A percentile compares a stretch with the other conserved stretches of the same genome.
Evolutionary conservation across 805 yeast genomes (phyloP).

Genomic region (Maudiozyma bulderi): DNA sequence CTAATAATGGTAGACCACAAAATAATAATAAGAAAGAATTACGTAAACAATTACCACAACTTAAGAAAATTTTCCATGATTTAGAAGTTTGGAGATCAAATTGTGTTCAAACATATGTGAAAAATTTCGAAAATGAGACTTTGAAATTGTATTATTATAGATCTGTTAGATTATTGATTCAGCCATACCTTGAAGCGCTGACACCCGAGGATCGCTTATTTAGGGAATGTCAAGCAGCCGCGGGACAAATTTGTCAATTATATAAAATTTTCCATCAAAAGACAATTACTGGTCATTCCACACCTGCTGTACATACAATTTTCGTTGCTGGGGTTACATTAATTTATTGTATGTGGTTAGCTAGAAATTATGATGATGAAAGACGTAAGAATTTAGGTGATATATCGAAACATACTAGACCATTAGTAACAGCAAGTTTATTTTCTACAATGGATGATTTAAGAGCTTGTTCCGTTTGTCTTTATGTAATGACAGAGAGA

Average conservation of each 20-base stretch:
- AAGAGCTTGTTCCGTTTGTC: conserved; percentile 53
- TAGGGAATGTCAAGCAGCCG: conserved; percentile 61
- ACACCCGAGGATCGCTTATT: conserved; percentile 53
- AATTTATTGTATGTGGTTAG: conserved; percentile 57
- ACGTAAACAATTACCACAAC: conserved; percentile 40
- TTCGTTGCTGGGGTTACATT: conserved; percentile 63
- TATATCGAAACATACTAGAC: conserved; percentile 50
- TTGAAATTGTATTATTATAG: conserved; percentile 49
- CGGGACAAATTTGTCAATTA: conserved; percentile 58
- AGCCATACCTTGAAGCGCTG: conserved; percentile 53
- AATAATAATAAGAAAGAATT: conserved; percentile 9
- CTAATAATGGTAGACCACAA: conserved; percentile 6
- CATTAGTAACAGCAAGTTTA: conserved; percentile 43
- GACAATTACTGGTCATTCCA: conserved; percentile 53
- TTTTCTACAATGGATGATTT: conserved; percentile 52
- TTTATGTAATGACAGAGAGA: conserved; percentile 59
- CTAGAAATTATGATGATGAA: conserved; percentile 51
- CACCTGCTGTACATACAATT: conserved; percentile 56
- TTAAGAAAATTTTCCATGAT: conserved; percentile 43
- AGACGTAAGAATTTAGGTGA: conserved; percentile 47
- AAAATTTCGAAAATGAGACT: conserved; percentile 50
- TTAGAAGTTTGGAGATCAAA: conserved; percentile 45
- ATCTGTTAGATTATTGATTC: conserved; percentile 49
- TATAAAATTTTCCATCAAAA: conserved; percentile 55
- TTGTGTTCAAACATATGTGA: conserved; percentile 32